A percentile compares a stretch with the other conserved stretches of the same genome.
Evolutionary conservation across 163 green algal species (phyloP).

Genomic region (Scenedesmus sp.): DNA sequence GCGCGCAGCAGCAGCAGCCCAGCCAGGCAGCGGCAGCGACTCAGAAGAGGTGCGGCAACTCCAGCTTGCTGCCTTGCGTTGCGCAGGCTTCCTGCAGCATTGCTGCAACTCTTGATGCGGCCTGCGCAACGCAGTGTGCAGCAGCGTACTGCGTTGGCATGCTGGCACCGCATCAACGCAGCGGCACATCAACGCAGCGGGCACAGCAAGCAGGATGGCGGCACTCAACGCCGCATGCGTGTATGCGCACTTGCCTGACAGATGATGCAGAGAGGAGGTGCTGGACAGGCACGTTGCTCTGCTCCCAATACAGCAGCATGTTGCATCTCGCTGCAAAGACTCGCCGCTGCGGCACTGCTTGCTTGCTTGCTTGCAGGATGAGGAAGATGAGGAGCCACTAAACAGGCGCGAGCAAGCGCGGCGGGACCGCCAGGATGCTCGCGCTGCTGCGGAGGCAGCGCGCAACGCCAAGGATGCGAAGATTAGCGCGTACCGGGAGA

Average conservation of each 20-base stretch:
- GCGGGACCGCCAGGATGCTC: constrained; percentile 49
- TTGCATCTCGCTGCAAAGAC: neutral
- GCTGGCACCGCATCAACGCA: too few relatives aligned
- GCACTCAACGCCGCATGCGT: too few relatives aligned
- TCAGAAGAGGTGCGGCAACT: constrained; percentile 17
- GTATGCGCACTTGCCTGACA: neutral
- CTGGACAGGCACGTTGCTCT: neutral
- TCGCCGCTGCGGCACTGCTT: neutral
- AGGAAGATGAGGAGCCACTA: constrained; percentile 29
- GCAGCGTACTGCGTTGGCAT: too few relatives aligned
- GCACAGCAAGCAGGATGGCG: too few relatives aligned
- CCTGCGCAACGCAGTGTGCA: neutral
- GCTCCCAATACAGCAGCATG: neutral
- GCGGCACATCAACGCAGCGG: too few relatives aligned
- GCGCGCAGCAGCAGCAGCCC: constrained; percentile 20
- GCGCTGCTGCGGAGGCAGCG: constrained; percentile 51
- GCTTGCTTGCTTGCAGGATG: neutral
- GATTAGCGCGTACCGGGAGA: constrained; percentile 73
- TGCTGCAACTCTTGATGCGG: neutral
- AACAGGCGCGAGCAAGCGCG: constrained; percentile 48
- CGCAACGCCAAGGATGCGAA: constrained; percentile 40
- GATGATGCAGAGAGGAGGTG: neutral
- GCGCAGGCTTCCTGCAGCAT: neutral
- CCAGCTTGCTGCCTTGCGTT: neutral
- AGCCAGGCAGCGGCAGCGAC: neutral